Conservation (phyloP, 2,329 filamentous ascomycete species). For the Dactylonectria macrodidyma region DNA sequence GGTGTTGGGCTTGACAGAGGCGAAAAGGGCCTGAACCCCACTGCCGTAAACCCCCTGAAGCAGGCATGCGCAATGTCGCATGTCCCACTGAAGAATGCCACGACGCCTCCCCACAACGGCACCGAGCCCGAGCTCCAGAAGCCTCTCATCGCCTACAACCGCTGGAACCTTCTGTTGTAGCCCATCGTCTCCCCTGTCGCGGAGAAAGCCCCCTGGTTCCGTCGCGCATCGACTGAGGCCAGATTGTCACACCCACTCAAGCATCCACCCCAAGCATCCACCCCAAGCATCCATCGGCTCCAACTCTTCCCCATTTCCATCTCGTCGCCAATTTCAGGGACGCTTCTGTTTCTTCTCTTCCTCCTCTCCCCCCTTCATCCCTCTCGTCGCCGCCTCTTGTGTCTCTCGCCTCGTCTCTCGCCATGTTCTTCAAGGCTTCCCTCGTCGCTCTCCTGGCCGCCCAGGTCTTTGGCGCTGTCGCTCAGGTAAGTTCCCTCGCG, state of each 20-base stretch:
- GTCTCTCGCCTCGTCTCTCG: slow-evolving; percentile 39
- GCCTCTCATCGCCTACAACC: slow-evolving; percentile 19
- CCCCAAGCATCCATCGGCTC: slow-evolving; percentile 29
- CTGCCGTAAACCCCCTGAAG: slow-evolving; percentile 25
- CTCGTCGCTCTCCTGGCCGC: slow-evolving; percentile 80
- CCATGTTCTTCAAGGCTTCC: slow-evolving; percentile 83
- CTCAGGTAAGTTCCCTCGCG: slow-evolving; percentile 67
- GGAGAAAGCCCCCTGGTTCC: slow-evolving; percentile 32
- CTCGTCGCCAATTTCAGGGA: slow-evolving; percentile 32
- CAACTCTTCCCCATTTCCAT: slow-evolving; percentile 37
- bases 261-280: slow-evolving; percentile 15
- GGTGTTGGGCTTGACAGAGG: slow-evolving; percentile 2
- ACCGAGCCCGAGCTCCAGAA: background rate
- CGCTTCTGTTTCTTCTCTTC: slow-evolving; percentile 11
- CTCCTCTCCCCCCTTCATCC: slow-evolving; percentile 30
- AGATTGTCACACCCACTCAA: slow-evolving; percentile 44
- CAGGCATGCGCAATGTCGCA: background rate
- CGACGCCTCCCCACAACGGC: background rate
- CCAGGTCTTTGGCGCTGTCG: slow-evolving; percentile 75
- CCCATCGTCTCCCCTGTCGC: background rate
- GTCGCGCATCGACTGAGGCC: slow-evolving; percentile 44
- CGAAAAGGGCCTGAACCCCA: slow-evolving; percentile 8
- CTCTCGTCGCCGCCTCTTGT: slow-evolving; percentile 21
- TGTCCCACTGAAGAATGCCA: slow-evolving; percentile 10
- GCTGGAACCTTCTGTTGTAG: slow-evolving; percentile 23